Base-by-base conservation (phyloP, 2,329 filamentous ascomycete species). In the Purpureocillium takamizusanense region DNA sequence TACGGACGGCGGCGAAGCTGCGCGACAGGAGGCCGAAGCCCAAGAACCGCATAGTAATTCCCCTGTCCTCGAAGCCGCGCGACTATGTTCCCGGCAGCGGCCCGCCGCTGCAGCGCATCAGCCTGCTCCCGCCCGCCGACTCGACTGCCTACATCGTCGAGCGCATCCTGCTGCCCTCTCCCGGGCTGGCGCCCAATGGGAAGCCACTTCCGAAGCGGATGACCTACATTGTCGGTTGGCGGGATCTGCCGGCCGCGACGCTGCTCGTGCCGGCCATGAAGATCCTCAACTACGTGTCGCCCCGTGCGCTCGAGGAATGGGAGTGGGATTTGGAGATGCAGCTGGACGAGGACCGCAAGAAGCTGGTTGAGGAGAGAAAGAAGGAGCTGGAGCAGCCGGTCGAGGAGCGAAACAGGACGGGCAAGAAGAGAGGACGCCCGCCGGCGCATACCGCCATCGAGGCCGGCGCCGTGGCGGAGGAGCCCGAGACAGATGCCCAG, bases 271-370 rank as follows among this genome's bases (percentile, higher is more conserved):
- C 62, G 46, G 49, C 68, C 48, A 60, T 65, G 60, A 39, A 63
- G 42, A 63, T 78, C 6, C 60, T 72, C 11, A 69, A 80, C 25
- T 81, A 78, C 44, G 75, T 81, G 7, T 78, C 76, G 0, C 69
- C 71, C 2, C 59, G 62, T 10, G 65, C 63, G 9, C 47, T 78
- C 3, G 78, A 82, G 51, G 64, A 75, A 0, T 82, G 69, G 61
- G 76, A 79, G 44, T 68, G 64, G 38, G 51, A 59, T 2, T 55
- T 62, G 12, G 63, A 65, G 36, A 56, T 67, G 16, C 59, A 65
- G 40, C 53, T 63, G 15, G 66, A 70, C n/a, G 51, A 59, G 33
- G 59, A 66, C 30, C 57, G 60, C 23, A 42, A 46, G 8, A 49
- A 50, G 16, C 40, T 51, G 15, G 52, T 48, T 17, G 38, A 52